Conservation (phyloP, 345 rosid species). For the Balakata baccata region DNA sequence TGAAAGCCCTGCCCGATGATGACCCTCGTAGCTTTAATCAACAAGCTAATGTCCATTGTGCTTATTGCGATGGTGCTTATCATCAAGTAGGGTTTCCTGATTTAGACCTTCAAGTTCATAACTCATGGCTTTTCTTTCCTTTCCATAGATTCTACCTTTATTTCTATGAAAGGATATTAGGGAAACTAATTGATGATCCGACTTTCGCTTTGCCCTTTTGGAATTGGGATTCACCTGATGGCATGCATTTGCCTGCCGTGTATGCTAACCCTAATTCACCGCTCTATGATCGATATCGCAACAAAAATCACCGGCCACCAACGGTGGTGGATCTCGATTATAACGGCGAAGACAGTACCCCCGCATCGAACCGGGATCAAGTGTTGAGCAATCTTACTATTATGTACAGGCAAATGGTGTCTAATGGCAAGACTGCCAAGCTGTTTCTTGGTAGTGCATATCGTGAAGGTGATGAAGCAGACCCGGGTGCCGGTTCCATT, state of each 20-base stretch:
- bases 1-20: slow-evolving; percentile 53
- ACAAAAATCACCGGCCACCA: slow-evolving; percentile 41
- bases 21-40: slow-evolving; percentile 59
- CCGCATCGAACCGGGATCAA: slow-evolving; percentile 19
- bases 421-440: slow-evolving; percentile 36
- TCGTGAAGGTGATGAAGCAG: slow-evolving; percentile 49
- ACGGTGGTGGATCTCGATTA: slow-evolving; percentile 45
- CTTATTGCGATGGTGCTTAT: slow-evolving; percentile 58
- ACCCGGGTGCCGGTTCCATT: slow-evolving; percentile 49
- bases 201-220: slow-evolving; percentile 55
- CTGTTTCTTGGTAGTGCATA: slow-evolving; percentile 51
- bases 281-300: slow-evolving; percentile 37
- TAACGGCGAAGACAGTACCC: slow-evolving; percentile 20
- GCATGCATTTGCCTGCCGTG: slow-evolving; percentile 54
- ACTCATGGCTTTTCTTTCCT: slow-evolving; percentile 61
- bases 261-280: slow-evolving; percentile 42
- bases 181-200: slow-evolving; percentile 52
- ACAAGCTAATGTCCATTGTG: slow-evolving; percentile 61
- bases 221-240: slow-evolving; percentile 61
- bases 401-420: slow-evolving; percentile 67
- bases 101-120: slow-evolving; percentile 51
- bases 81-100: slow-evolving; percentile 52
- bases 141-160: slow-evolving; percentile 54
- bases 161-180: slow-evolving; percentile 53
- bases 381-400: slow-evolving; percentile 38